A percentile compares a stretch with the other conserved stretches of the same genome.
Evolutionary conservation across 805 yeast genomes (phyloP).

Genomic region (Nakazawaea ambrosiae): DNA sequence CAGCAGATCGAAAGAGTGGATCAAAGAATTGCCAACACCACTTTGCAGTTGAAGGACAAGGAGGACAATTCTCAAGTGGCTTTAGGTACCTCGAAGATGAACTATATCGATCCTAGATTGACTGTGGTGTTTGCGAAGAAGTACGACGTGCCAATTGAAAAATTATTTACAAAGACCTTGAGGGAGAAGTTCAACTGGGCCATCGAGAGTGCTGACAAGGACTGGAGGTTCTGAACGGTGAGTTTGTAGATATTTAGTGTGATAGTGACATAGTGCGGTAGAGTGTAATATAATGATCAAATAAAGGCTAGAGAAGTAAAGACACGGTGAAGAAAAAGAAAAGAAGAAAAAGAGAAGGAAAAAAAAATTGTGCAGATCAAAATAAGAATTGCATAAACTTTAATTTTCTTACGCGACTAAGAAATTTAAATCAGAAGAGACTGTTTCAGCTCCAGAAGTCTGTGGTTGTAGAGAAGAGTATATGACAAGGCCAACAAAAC

Average conservation of each 20-base stretch:
- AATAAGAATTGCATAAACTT: too few species aligned
- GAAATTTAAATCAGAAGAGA: too few species aligned
- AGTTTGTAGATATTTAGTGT: too few species aligned
- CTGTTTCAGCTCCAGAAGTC: too few species aligned
- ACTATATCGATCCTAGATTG: constrained; percentile 91
- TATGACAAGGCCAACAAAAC: too few species aligned
- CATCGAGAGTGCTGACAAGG: constrained; percentile 77
- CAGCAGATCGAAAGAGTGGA: constrained; percentile 67
- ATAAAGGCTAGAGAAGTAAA: too few species aligned
- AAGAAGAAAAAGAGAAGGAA: too few species aligned
- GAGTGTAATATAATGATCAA: not conserved
- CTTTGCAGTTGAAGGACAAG: constrained; percentile 78
- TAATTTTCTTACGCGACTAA: too few species aligned
- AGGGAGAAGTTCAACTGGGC: constrained; percentile 97
- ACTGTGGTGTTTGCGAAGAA: constrained; percentile 85
- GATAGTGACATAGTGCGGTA: too few species aligned
- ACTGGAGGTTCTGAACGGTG: constrained; percentile 74
- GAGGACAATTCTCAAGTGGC: constrained; percentile 94
- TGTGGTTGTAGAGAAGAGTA: too few species aligned
- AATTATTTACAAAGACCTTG: constrained; percentile 82
- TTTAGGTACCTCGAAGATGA: constrained; percentile 86
- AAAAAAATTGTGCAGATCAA: too few species aligned
- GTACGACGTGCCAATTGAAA: constrained; percentile 85
- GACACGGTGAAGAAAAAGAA: not conserved
- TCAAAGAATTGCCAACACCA: constrained; percentile 58